Base-by-base conservation (phyloP, 768 basidiomycete genomes). In the Hericium erinaceus region DNA sequence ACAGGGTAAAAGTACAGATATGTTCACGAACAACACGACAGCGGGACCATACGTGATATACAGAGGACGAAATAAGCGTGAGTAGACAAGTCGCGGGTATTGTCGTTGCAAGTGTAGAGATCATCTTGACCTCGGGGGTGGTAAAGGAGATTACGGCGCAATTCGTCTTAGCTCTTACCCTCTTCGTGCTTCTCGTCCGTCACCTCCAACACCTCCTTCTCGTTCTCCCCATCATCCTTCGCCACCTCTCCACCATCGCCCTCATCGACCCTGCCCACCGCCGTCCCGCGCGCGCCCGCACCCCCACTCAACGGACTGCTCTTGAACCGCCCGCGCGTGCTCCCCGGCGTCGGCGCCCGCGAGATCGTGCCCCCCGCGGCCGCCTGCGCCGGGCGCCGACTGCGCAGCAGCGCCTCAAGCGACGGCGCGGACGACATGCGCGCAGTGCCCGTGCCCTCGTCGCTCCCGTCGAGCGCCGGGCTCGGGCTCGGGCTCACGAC, bases 381-480 rank as follows among this genome's bases (percentile, higher is more conserved):
- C 10, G 57, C 64, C 5, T 64, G 55, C 24, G 63, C 61, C 10
- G 68, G 66, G 51, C 86, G 78, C 46, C 85, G 80, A 61, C 79
- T 86, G 64, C 87, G 80, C 46, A 87, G 65, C 48, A 88, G 75
- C 1, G 85, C 85, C 63, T 88, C 87, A 15, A 88, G 73, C 38
- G 84, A 78, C 10, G 80, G 76, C 4, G 75, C 74, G n/a, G 82
- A 80, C 6, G 80, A 78, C 7, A 70, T 20, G 16, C 16, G 20
- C 4, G 41, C 41, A 3, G 7, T 22, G 22, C 22, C 22, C 22
- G 22, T 3, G 16, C 20, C 41, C 4, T 46, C 41, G 4, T 46
- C 41, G 11, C 15, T 33, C 28, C 22, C 22, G 22, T 22, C 22
- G 22, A 2, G 22, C 22, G 22, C 22, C 2, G 28, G 4, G 28